Percentiles rank a stretch among this genome's conserved stretches.
phyloP scores from a whole-genome alignment of 2,329 filamentous ascomycete genomes.

The Esteya vermicola region DNA sequence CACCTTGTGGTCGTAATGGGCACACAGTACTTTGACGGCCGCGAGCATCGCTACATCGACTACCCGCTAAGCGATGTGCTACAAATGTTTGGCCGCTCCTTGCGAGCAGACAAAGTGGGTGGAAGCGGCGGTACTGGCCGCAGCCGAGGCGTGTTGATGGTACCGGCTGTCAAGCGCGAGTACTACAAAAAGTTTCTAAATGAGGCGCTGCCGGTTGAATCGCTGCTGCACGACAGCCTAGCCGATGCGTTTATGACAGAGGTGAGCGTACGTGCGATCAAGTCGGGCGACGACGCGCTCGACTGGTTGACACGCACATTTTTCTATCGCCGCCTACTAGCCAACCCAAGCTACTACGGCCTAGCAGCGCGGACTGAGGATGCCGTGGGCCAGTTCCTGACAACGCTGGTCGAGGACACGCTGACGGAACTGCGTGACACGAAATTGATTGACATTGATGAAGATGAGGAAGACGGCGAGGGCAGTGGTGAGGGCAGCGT shows the following conservation, averaged over 20 bases:
- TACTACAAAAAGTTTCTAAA: constrained; percentile 99
- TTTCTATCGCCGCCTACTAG: constrained; percentile 87
- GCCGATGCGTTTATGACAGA: constrained; percentile 96
- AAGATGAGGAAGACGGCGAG: constrained; percentile 91
- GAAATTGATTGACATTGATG: constrained; percentile 90
- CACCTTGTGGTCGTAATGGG: constrained; percentile 95
- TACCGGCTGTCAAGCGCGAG: constrained; percentile 83
- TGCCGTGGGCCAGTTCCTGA: constrained; percentile 84
- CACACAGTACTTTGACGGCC: constrained; percentile 92
- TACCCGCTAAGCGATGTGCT: constrained; percentile 88
- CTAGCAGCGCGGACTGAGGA: constrained; percentile 80
- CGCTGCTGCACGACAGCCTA: constrained; percentile 78
- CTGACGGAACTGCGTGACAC: constrained; percentile 82
- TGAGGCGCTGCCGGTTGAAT: constrained; percentile 90
- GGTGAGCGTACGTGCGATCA: constrained; percentile 89
- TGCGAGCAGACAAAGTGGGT: constrained; percentile 64
- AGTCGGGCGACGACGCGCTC: constrained; percentile 90
- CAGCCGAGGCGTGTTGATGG: constrained; percentile 88
- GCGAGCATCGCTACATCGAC: constrained; percentile 93
- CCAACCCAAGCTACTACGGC: constrained; percentile 94
- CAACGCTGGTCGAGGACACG: constrained; percentile 85
- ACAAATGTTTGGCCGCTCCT: constrained; percentile 95
- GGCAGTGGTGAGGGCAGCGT: constrained; percentile 55
- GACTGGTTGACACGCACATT: constrained; percentile 99
- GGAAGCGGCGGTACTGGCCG: constrained; percentile 36